Evolutionary conservation across 1,139 yeast species (phyloP).

Genomic region (Taphrina confusa): DNA sequence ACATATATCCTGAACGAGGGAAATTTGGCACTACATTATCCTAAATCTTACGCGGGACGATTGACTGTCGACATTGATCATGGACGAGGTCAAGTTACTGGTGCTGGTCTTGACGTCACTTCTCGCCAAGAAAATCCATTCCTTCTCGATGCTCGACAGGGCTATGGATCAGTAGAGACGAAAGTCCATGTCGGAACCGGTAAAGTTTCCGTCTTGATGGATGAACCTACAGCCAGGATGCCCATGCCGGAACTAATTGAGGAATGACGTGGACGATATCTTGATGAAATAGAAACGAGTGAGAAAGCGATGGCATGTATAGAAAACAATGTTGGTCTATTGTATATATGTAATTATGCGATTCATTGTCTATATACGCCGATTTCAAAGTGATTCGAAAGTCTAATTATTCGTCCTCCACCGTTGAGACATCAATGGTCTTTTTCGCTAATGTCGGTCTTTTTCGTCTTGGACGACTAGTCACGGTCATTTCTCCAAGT

Average conservation of each 20-base stretch:
- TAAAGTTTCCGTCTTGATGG: background rate
- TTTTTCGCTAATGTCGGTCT: too few relatives aligned
- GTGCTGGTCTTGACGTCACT: background rate
- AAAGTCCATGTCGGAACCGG: background rate
- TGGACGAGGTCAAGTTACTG: constrained; percentile 4
- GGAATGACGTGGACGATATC: too few relatives aligned
- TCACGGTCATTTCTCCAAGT: too few relatives aligned
- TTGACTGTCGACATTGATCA: background rate
- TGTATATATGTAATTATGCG: too few relatives aligned
- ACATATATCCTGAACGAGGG: constrained; percentile 16
- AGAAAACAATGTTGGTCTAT: too few relatives aligned
- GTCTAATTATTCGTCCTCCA: too few relatives aligned
- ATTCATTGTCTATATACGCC: too few relatives aligned
- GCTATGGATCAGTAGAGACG: background rate
- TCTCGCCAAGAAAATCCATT: background rate
- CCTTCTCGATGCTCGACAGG: constrained; percentile 7
- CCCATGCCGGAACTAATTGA: background rate
- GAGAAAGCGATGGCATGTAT: too few relatives aligned
- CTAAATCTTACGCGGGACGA: constrained; percentile 11
- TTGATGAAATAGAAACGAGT: too few relatives aligned
- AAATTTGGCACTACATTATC: constrained; percentile 4
- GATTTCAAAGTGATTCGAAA: too few relatives aligned
- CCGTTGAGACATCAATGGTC: too few relatives aligned
- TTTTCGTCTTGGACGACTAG: too few relatives aligned
- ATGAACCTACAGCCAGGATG: background rate